Evolutionary conservation across 371 early-diverging fungal species (phyloP).

Genomic region (Sporodiniella umbellata): DNA sequence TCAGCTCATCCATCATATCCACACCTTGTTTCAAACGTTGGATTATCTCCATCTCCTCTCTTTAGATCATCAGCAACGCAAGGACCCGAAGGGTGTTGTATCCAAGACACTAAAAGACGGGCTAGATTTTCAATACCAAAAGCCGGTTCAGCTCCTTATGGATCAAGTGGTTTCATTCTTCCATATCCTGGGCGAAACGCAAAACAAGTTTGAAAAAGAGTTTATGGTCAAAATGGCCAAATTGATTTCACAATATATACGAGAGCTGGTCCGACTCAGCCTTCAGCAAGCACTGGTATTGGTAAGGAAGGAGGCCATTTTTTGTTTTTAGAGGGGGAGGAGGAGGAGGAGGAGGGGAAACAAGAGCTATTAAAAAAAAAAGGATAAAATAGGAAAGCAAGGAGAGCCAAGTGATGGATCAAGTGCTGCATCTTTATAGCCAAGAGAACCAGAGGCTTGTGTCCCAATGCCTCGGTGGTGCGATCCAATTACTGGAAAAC

Average conservation of each 20-base stretch:
- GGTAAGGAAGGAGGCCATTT: slow-evolving; percentile 12
- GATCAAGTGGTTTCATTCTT: slow-evolving; percentile 8
- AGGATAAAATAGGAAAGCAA: background rate
- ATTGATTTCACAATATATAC: slow-evolving; percentile 3
- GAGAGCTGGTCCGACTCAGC: slow-evolving; percentile 15
- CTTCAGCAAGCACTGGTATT: slow-evolving; percentile 16
- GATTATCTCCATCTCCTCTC: slow-evolving; percentile 50
- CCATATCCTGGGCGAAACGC: slow-evolving; percentile 8
- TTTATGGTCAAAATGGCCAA: slow-evolving; percentile 1
- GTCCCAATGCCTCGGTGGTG: background rate
- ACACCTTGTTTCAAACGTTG: slow-evolving; percentile 79
- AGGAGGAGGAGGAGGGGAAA: no score
- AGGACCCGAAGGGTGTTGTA: background rate
- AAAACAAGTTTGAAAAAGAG: background rate
- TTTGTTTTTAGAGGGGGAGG: no score
- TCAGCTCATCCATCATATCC: slow-evolving; percentile 80
- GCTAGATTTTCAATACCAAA: slow-evolving; percentile 16
- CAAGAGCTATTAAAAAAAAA: background rate
- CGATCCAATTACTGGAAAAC: background rate
- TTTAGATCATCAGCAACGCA: slow-evolving; percentile 3
- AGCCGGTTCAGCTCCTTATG: slow-evolving; percentile 1
- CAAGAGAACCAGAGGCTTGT: background rate
- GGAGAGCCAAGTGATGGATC: background rate
- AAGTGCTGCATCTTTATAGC: background rate
- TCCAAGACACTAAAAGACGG: background rate